Conservation (phyloP, 2,329 filamentous ascomycete genomes). For the Fusarium gaditjirri region DNA sequence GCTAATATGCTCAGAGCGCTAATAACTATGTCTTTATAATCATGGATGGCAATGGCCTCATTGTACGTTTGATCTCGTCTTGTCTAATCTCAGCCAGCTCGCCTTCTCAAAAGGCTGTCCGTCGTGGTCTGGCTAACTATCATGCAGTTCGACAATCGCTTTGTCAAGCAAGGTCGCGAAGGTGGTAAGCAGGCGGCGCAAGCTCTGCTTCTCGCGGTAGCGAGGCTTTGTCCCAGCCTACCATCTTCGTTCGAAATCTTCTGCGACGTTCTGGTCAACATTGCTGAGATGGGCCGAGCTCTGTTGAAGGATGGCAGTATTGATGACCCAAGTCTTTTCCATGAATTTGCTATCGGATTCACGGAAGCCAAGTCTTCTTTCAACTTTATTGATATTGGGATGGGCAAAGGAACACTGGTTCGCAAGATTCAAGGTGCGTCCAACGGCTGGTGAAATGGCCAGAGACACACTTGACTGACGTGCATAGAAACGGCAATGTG, state of each 20-base stretch:
- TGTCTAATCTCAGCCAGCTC: not conserved
- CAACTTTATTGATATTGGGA: conserved; percentile 72
- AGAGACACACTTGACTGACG: conserved; percentile 12
- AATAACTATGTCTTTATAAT: conserved; percentile 70
- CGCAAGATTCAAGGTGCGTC: conserved; percentile 68
- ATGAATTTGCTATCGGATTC: conserved; percentile 69
- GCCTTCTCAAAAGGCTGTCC: not conserved
- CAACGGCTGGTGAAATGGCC: not conserved
- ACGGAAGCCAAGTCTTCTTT: conserved; percentile 68
- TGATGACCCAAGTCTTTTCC: conserved; percentile 57
- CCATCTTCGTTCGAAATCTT: conserved; percentile 63
- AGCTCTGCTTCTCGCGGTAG: conserved; percentile 60
- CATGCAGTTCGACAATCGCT: conserved; percentile 65
- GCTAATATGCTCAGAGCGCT: conserved; percentile 54
- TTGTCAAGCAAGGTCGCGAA: conserved; percentile 64
- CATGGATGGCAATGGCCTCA: conserved; percentile 71
- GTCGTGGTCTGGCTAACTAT: not conserved
- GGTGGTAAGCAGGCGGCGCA: conserved; percentile 65
- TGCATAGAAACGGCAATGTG: conserved; percentile 61
- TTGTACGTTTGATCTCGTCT: conserved; percentile 54
- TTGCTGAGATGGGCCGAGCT: conserved; percentile 60
- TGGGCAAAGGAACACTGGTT: conserved; percentile 67
- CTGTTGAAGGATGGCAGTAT: conserved; percentile 61
- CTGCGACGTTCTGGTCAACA: conserved; percentile 66
- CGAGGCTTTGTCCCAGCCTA: conserved; percentile 56